A percentile compares a stretch with the other conserved stretches of the same genome.
phyloP scores from a whole-genome alignment of 768 basidiomycete genomes.

The Naematelia aurantialba region DNA sequence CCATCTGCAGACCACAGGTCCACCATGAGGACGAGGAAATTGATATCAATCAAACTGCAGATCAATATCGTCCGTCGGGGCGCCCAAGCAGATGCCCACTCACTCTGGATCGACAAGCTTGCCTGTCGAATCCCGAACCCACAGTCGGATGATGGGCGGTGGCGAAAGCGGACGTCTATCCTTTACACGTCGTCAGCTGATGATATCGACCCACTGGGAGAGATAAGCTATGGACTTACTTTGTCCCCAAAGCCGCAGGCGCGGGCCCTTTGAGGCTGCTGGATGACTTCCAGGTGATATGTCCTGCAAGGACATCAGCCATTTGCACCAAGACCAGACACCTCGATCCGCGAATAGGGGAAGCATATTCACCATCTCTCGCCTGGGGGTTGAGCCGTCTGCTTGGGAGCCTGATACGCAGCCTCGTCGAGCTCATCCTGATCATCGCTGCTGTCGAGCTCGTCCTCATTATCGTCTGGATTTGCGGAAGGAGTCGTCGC shows the following conservation, averaged over 20 bases:
- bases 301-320: conserved; percentile 54
- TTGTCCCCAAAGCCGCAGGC: conserved; percentile 98
- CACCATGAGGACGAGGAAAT: conserved; percentile 86
- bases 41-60: conserved; percentile 72
- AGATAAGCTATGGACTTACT: conserved; percentile 54
- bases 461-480: not conserved
- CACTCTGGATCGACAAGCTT: conserved; percentile 30
- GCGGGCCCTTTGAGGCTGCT: conserved; percentile 82
- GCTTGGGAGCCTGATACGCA: not conserved
- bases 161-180: conserved; percentile 90
- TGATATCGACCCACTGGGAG: not conserved
- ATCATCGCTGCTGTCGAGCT: not conserved
- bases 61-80: conserved; percentile 7
- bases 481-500: not conserved
- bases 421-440: not conserved
- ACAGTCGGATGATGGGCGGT: conserved; percentile 59
- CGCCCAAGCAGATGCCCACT: not conserved
- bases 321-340: not conserved
- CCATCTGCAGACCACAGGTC: conserved; percentile 86
- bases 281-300: conserved; percentile 78
- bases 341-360: not conserved
- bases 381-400: not conserved
- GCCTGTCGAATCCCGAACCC: conserved; percentile 25
- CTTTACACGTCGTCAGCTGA: conserved; percentile 52
- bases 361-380: not conserved